A percentile compares a stretch with the other conserved stretches of the same genome.
phyloP scores from a whole-genome alignment of 169 alveolate genomes.

The Babesia bovis region DNA sequence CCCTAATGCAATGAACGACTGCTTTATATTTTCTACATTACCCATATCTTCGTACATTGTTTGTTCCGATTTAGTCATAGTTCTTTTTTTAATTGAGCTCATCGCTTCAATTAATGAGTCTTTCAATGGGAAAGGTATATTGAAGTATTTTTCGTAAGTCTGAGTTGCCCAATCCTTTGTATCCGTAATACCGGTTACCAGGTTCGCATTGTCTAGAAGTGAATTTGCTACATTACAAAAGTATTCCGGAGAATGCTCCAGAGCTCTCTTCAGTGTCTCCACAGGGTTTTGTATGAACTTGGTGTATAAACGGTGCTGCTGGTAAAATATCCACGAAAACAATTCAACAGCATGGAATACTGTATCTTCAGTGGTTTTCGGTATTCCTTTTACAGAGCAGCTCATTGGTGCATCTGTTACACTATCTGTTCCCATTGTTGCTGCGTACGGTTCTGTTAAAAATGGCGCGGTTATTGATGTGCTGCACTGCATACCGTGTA shows the following conservation, averaged over 20 bases:
- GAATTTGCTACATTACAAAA: constrained; percentile 19
- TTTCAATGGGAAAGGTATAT: constrained; percentile 12
- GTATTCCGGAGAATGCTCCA: constrained; percentile 1
- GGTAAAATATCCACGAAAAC: constrained; percentile 47
- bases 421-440: constrained; percentile 27
- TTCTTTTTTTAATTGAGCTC: not conserved
- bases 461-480: constrained; percentile 51
- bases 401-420: constrained; percentile 12
- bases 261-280: constrained; percentile 19
- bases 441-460: constrained; percentile 51
- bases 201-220: constrained; percentile 13
- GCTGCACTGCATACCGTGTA: constrained; percentile 68
- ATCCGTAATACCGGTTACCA: not conserved
- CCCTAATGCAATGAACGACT: not conserved
- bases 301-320: constrained; percentile 33
- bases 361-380: constrained; percentile 42
- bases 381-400: constrained; percentile 68
- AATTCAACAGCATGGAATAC: constrained; percentile 51
- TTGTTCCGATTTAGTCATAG: not conserved
- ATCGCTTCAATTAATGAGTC: constrained; percentile 10
- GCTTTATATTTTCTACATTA: not conserved
- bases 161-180: constrained; percentile 18
- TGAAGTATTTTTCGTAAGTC: constrained; percentile 20
- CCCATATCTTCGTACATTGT: not conserved
- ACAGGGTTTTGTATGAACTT: constrained; percentile 54